Conservation (phyloP, 305 asterid species). For the Striga hermonthica region DNA sequence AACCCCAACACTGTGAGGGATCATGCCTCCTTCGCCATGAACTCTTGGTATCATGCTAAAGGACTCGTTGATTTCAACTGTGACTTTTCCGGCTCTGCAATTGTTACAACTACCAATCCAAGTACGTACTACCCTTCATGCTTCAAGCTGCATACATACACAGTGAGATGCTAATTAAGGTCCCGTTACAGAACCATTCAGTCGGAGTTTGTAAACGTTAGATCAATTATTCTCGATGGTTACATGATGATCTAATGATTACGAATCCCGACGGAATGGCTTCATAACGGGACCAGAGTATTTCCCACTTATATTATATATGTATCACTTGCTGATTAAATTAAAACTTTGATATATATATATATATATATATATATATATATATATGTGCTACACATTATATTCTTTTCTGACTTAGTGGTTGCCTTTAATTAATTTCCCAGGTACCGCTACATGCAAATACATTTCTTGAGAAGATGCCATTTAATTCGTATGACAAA, state of each 20-base stretch:
- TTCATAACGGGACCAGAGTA: too few species aligned
- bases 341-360: too few species aligned
- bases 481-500: background rate
- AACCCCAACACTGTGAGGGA: constrained; percentile 39
- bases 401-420: background rate
- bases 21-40: constrained; percentile 59
- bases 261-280: too few species aligned
- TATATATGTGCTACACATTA: background rate
- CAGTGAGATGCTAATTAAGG: too few species aligned
- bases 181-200: too few species aligned
- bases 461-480: constrained; percentile 32
- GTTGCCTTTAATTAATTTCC: background rate
- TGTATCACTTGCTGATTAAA: too few species aligned
- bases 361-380: background rate
- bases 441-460: constrained; percentile 41
- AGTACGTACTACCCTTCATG: constrained; percentile 36
- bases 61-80: constrained; percentile 47
- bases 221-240: too few species aligned
- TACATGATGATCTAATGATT: too few species aligned
- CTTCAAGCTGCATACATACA: too few species aligned
- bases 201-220: too few species aligned
- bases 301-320: too few species aligned
- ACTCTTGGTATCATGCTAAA: constrained; percentile 47
- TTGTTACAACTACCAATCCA: constrained; percentile 44
- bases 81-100: constrained; percentile 57